A percentile compares a stretch with the other conserved stretches of the same genome.
Evolutionary conservation across 2,329 filamentous ascomycete species (phyloP).

Genomic region (Cercospora citrullina): DNA sequence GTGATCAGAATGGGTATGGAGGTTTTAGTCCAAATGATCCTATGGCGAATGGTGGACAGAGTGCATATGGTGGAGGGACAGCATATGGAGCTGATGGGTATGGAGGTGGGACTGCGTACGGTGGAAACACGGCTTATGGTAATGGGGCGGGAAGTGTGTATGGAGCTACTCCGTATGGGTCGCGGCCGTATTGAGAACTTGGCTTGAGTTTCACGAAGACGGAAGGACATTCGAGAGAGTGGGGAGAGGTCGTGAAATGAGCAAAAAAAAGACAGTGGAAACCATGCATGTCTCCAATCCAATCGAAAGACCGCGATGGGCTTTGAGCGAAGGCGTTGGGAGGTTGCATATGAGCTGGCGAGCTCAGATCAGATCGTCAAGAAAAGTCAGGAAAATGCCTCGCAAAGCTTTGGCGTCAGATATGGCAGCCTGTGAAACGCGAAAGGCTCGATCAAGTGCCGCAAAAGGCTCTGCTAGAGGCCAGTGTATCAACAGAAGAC

Average conservation of each 20-base stretch:
- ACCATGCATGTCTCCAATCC: background rate
- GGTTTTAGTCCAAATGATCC: conserved; percentile 55
- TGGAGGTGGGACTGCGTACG: conserved; percentile 42
- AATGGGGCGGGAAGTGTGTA: conserved; percentile 57
- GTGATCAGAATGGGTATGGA: conserved; percentile 58
- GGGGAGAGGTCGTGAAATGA: background rate
- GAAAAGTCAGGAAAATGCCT: background rate
- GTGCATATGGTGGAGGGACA: conserved; percentile 65
- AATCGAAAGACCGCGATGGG: background rate
- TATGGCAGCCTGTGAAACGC: background rate
- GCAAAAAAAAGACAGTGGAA: background rate
- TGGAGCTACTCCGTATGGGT: conserved; percentile 47
- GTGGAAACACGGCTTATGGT: conserved; percentile 59
- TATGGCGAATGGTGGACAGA: conserved; percentile 62
- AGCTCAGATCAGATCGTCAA: background rate
- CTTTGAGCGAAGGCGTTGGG: background rate
- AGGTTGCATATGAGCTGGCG: background rate
- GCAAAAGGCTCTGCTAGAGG: background rate
- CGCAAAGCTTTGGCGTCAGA: background rate
- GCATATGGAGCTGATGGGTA: conserved; percentile 69
- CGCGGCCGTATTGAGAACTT: conserved; percentile 15
- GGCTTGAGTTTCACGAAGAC: background rate
- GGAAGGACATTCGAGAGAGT: background rate
- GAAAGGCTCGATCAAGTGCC: background rate
- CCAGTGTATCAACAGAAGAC: background rate